phyloP scores from a whole-genome alignment of 257 asterid genomes.

The Capsicum pubescens region DNA sequence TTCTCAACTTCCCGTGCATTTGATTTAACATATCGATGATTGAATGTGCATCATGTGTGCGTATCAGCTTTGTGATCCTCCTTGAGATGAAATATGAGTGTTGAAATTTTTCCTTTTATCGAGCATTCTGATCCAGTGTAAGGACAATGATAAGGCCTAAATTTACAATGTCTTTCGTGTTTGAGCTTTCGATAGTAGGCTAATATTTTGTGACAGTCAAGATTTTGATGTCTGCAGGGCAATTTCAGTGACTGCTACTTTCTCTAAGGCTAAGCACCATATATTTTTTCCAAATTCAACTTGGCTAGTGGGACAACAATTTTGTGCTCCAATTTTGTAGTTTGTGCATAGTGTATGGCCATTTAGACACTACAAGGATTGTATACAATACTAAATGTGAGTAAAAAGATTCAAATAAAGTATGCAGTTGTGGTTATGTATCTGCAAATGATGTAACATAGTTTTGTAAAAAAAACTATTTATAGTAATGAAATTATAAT shows the following conservation, averaged over 20 bases:
- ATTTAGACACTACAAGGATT: constrained; percentile 73
- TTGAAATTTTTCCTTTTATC: constrained; percentile 66
- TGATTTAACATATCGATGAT: constrained; percentile 80
- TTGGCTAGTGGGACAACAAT: constrained; percentile 73
- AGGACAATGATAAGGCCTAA: constrained; percentile 82
- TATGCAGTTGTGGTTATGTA: not conserved
- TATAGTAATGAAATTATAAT: not conserved
- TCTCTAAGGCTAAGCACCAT: constrained; percentile 86
- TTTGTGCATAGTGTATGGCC: constrained; percentile 80
- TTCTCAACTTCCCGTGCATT: constrained; percentile 74
- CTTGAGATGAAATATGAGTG: constrained; percentile 68
- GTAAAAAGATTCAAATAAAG: not conserved
- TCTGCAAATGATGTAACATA: not conserved
- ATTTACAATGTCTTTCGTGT: constrained; percentile 73
- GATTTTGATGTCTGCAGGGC: constrained; percentile 70
- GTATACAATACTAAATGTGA: not conserved
- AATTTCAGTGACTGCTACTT: constrained; percentile 74
- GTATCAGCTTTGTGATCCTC: constrained; percentile 87
- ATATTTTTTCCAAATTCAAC: constrained; percentile 64
- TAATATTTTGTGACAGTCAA: constrained; percentile 68
- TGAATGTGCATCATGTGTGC: constrained; percentile 84
- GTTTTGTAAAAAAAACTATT: too few relatives aligned
- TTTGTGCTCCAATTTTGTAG: constrained; percentile 59
- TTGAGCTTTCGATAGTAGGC: constrained; percentile 66
- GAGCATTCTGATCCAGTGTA: constrained; percentile 83